phyloP scores from a whole-genome alignment of 1,284 basidiomycete species.

The Fomitiporia mediterranea region DNA sequence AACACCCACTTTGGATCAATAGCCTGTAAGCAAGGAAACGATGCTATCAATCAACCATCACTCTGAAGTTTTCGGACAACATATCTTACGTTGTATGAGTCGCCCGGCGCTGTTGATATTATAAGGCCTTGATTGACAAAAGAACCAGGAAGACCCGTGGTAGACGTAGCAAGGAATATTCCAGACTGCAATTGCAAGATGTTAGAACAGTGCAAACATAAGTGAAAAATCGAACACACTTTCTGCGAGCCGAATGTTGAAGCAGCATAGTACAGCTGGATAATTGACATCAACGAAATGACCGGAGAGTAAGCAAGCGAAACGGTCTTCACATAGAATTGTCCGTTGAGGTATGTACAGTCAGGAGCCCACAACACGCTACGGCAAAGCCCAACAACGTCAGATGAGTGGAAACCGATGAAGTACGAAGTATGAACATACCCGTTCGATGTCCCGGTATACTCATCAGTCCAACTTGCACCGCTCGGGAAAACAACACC shows the following conservation, averaged over 20 bases:
- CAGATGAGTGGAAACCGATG: background rate
- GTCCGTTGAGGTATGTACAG: slow-evolving; percentile 41
- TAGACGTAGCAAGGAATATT: slow-evolving; percentile 27
- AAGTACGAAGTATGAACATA: slow-evolving; percentile 23
- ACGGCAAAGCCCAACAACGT: background rate
- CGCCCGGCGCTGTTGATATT: slow-evolving; percentile 36
- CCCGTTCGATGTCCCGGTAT: slow-evolving; percentile 47
- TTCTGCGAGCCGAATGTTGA: slow-evolving; percentile 28
- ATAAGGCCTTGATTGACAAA: slow-evolving; percentile 44
- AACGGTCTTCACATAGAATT: slow-evolving; percentile 39
- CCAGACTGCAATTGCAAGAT: slow-evolving; percentile 16
- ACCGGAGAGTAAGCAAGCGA: background rate
- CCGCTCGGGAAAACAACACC: slow-evolving; percentile 49
- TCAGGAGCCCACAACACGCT: slow-evolving; percentile 50
- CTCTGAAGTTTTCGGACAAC: background rate
- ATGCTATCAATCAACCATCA: background rate
- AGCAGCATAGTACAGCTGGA: slow-evolving; percentile 31
- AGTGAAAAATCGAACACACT: background rate
- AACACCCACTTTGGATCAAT: slow-evolving; percentile 50
- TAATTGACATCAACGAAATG: background rate
- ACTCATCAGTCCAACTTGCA: slow-evolving; percentile 45
- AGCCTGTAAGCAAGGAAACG: slow-evolving; percentile 32
- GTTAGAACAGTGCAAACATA: background rate
- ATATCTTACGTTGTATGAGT: slow-evolving; percentile 46
- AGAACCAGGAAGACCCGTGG: slow-evolving; percentile 39